Percentiles rank a stretch among this genome's conserved stretches.
These are phyloP conservation scores for Apophysomyces elegans DNA, from an alignment of 371 early-diverging fungal genomes.

Conservation along the genomic window DNA sequence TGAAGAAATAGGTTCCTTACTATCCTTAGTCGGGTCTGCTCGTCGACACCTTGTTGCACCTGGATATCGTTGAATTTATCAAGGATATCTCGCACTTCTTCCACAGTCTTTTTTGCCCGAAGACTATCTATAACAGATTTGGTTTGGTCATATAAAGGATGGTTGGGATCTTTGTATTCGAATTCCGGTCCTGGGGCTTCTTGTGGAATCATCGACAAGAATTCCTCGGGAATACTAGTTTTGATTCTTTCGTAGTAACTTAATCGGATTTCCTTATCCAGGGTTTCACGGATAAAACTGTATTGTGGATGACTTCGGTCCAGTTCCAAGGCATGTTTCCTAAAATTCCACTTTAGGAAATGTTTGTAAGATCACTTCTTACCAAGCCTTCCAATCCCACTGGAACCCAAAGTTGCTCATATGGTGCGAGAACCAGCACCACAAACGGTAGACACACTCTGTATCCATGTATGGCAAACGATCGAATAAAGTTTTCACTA, in stretches of 20 bases:
- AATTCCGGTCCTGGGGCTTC: constrained; percentile 73
- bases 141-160: constrained; percentile 62
- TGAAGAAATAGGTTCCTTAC: constrained; percentile 79
- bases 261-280: constrained; percentile 79
- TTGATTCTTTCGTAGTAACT: constrained; percentile 91
- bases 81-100: constrained; percentile 61
- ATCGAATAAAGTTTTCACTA: constrained; percentile 63
- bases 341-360: constrained; percentile 14
- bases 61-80: constrained; percentile 47
- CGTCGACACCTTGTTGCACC: constrained; percentile 36
- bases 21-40: constrained; percentile 45
- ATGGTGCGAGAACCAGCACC: constrained; percentile 89
- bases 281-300: constrained; percentile 80
- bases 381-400: constrained; percentile 93
- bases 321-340: constrained; percentile 49
- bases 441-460: constrained; percentile 82
- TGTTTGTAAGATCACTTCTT: constrained; percentile 19
- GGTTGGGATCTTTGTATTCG: constrained; percentile 58
- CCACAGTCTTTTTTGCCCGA: constrained; percentile 65
- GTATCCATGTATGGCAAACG: constrained; percentile 78
- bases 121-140: constrained; percentile 62
- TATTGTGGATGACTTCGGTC: constrained; percentile 54
- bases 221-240: constrained; percentile 72
- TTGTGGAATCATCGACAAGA: constrained; percentile 63
- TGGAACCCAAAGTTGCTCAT: constrained; percentile 91